Conservation (phyloP, 2,329 filamentous ascomycete species). For the Xylariales sp. region DNA sequence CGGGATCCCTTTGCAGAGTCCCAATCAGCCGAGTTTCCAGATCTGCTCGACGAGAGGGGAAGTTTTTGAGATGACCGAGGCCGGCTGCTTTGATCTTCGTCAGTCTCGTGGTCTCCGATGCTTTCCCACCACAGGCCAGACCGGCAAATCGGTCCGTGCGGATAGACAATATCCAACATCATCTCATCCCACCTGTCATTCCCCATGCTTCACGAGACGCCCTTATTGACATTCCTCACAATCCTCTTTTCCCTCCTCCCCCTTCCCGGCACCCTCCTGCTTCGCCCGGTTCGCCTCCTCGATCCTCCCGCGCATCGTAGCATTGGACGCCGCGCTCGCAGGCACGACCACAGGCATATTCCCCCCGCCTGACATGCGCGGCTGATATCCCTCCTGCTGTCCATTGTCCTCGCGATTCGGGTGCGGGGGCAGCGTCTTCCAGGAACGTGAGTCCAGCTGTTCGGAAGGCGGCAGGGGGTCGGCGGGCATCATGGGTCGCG, state of each 20-base stretch:
- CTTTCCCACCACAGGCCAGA: too few species aligned
- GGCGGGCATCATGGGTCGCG: constrained; percentile 6
- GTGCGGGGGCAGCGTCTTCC: neutral
- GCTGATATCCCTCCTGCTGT: neutral
- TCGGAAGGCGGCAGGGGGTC: neutral
- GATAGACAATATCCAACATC: too few species aligned
- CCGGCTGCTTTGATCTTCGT: too few species aligned
- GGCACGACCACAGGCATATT: constrained; percentile 6
- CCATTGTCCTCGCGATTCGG: neutral
- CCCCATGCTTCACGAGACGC: too few species aligned
- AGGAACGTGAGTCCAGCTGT: neutral
- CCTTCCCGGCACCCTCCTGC: neutral
- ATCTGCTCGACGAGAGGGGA: too few species aligned
- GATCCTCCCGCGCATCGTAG: neutral
- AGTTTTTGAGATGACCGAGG: too few species aligned
- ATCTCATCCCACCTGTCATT: too few species aligned
- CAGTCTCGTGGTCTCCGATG: too few species aligned
- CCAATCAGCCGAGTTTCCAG: too few species aligned
- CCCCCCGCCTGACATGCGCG: constrained; percentile 2
- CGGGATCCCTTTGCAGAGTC: too few species aligned
- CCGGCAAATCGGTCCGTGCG: too few species aligned
- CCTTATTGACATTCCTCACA: constrained; percentile 33
- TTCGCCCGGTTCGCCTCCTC: neutral
- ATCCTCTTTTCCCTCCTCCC: constrained; percentile 11
- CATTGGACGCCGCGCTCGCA: constrained; percentile 1